These are phyloP conservation scores for Acanthamoeba divionensis DNA, from an alignment of 208 protist genomes.

Conservation along the genomic window DNA sequence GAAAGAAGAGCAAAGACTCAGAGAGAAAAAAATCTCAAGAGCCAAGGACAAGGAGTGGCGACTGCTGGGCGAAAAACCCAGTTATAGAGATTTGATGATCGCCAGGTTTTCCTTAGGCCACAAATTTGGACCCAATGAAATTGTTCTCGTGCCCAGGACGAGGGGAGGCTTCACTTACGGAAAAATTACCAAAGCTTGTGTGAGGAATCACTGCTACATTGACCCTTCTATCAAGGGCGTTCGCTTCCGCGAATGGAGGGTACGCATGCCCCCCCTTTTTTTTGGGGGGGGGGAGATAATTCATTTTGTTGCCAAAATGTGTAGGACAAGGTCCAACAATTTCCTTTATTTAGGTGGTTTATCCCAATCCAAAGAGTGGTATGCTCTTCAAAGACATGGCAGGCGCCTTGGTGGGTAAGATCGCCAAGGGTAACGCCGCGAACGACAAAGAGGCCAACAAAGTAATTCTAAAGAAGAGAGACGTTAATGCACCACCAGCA, in stretches of 20 bases:
- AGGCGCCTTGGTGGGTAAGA: not conserved
- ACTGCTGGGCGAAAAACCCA: too few species aligned
- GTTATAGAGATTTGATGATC: not conserved
- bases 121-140: slow-evolving; percentile 52
- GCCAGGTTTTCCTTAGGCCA: not conserved
- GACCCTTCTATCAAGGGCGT: not conserved
- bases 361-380: not conserved
- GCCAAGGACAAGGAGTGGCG: too few species aligned
- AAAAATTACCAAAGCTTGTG: not conserved
- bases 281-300: too few species aligned
- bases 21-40: too few species aligned
- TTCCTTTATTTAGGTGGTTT: not conserved
- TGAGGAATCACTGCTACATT: slow-evolving; percentile 47
- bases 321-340: too few species aligned
- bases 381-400: not conserved
- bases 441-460: too few species aligned
- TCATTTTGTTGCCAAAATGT: too few species aligned
- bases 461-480: not conserved
- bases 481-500: too few species aligned
- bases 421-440: not conserved
- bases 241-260: not conserved
- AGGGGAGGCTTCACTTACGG: slow-evolving; percentile 67
- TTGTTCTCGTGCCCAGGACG: slow-evolving; percentile 60
- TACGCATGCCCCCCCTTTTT: not conserved
- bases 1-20: too few species aligned